Base-by-base conservation (phyloP, 208 protist genomes). In the Leptomonas pyrrhocoris region DNA sequence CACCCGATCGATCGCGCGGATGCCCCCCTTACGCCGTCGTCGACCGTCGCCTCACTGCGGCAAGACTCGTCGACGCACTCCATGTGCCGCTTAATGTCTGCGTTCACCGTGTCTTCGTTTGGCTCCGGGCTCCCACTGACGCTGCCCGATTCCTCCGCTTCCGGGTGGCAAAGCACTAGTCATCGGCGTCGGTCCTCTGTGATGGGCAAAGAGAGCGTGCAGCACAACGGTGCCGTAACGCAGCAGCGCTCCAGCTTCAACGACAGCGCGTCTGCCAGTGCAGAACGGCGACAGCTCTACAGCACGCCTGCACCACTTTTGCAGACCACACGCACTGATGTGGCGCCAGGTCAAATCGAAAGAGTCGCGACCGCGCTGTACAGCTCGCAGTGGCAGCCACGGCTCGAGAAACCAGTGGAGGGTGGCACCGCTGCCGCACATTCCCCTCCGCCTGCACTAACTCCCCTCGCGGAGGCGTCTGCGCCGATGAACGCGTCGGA, bases 71-170 rank as follows among this genome's bases (percentile, higher is more conserved):
- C 61, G 2, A 12, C 46, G 0, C 61, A n/a, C 61, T 67, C 48
- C 15, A 23, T 25, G 0, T 46, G 61, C n/a, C 25, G 46, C 34
- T 31, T 43, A 5, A 18, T 19, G 4, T 21, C 28, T 0, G 49
- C 36, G 5, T 48, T 67, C 48, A 67, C 61, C 45, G 46, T 25
- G 23, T 67, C 48, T 2, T 67, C 61, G 21, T 67, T 57, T 8
- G 18, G 34, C 36, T 67, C 61, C 15, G 61, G 21, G 18, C 31
- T 36, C 16, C 61, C 61, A 23, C 61, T 57, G 48, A 57, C 61
- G 23, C 36, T 67, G 48, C 61, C 48, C 1, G 48, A 67, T 23
- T 43, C 61, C 34, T 21, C 61, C 16, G 25, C 23, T 19, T 57
- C 61, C 0, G 21, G 46, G 8, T 16, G 28, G 18, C 46, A 65